Percentiles rank a stretch among this genome's conserved stretches.
These are phyloP conservation scores for Pichia scutulata DNA, from an alignment of 805 yeast genomes.

Conservation along the genomic window DNA sequence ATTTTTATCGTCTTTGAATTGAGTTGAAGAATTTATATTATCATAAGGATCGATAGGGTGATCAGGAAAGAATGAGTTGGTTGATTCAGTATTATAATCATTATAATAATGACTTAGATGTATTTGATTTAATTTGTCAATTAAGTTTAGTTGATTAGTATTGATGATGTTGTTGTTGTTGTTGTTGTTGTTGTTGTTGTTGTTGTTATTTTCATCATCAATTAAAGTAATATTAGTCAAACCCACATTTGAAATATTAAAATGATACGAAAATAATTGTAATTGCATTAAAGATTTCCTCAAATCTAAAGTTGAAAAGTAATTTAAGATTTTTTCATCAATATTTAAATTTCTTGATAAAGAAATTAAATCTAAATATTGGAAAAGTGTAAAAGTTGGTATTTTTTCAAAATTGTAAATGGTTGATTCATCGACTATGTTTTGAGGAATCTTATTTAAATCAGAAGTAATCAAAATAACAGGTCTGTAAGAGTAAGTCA, in stretches of 20 bases:
- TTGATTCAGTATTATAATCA: not conserved
- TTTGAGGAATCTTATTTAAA: slow-evolving; percentile 20
- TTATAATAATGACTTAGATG: not conserved
- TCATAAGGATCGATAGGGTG: not conserved
- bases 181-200: too few relatives aligned
- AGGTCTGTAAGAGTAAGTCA: slow-evolving; percentile 34
- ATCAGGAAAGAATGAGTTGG: too few relatives aligned
- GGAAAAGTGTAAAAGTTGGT: not conserved
- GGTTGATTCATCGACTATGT: slow-evolving; percentile 25
- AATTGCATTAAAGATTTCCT: slow-evolving; percentile 25
- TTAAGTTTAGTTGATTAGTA: too few relatives aligned
- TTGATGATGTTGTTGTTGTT: too few relatives aligned
- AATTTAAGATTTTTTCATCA: slow-evolving; percentile 14
- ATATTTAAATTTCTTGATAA: slow-evolving; percentile 21
- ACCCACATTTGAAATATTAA: slow-evolving; percentile 13
- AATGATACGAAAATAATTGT: slow-evolving; percentile 22
- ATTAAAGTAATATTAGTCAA: slow-evolving; percentile 7
- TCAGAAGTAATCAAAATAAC: slow-evolving; percentile 26
- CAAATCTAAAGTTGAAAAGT: slow-evolving; percentile 16
- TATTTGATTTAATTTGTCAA: not conserved
- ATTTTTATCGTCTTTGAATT: not conserved
- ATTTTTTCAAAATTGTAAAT: slow-evolving; percentile 17
- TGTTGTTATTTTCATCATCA: not conserved
- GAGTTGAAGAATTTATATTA: not conserved
- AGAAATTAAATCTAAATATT: slow-evolving; percentile 24